Conservation (phyloP, 441 rosid species). For the Pelargonium australe region DNA sequence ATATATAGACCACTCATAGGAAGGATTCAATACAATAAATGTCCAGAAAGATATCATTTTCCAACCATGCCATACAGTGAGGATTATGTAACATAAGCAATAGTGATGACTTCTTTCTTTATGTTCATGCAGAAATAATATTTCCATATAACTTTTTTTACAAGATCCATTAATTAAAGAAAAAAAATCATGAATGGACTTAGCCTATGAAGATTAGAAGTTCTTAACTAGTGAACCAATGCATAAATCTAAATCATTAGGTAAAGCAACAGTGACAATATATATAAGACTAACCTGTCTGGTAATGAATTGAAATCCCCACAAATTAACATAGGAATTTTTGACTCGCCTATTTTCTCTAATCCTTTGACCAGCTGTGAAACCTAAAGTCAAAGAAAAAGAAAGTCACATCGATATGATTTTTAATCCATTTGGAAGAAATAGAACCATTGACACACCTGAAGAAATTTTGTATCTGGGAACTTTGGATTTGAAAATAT, state of each 20-base stretch:
- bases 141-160: too few relatives aligned
- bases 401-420: slow-evolving; percentile 7
- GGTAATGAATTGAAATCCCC: slow-evolving; percentile 37
- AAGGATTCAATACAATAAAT: background rate
- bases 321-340: slow-evolving; percentile 31
- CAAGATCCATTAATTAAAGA: too few relatives aligned
- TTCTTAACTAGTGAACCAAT: background rate
- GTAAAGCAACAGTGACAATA: background rate
- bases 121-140: too few relatives aligned
- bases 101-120: too few relatives aligned
- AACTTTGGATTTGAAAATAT: slow-evolving; percentile 15
- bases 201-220: background rate
- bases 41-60: background rate
- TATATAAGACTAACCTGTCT: slow-evolving; percentile 25
- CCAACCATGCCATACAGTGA: background rate
- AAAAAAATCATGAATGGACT: background rate
- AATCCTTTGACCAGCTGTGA: slow-evolving; percentile 26
- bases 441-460: slow-evolving; percentile 19
- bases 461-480: slow-evolving; percentile 27
- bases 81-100: background rate
- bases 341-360: slow-evolving; percentile 24
- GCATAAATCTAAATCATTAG: background rate
- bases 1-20: background rate
- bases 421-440: background rate
- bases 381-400: slow-evolving; percentile 20